phyloP scores from a whole-genome alignment of 495 filamentous ascomycete species.

The Podospora sp. region DNA sequence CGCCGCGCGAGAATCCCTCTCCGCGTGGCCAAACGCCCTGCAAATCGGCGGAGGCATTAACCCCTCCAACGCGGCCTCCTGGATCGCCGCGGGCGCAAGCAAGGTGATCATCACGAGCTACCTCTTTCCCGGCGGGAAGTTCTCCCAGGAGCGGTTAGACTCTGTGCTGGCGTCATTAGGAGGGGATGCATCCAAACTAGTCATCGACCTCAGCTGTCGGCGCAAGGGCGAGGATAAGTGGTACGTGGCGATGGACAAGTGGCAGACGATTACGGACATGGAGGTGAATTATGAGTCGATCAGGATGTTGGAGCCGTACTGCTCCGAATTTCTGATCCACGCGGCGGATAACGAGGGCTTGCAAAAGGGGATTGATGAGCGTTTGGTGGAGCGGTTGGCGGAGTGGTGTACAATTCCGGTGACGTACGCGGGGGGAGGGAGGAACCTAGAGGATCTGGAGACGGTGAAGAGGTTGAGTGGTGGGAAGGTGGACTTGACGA shows the following conservation, averaged over 20 bases:
- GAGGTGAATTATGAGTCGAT: slow-evolving; percentile 90
- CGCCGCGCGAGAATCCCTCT: slow-evolving; percentile 75
- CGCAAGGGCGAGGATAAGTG: slow-evolving; percentile 68
- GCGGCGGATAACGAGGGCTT: slow-evolving; percentile 98
- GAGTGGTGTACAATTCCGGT: slow-evolving; percentile 88
- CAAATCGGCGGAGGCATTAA: slow-evolving; percentile 93
- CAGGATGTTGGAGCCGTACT: slow-evolving; percentile 77
- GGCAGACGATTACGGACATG: slow-evolving; percentile 96
- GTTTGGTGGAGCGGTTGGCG: slow-evolving; percentile 73
- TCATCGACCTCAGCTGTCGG: slow-evolving; percentile 92
- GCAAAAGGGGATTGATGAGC: slow-evolving; percentile 85
- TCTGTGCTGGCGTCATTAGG: slow-evolving; percentile 70
- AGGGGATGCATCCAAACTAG: slow-evolving; percentile 76
- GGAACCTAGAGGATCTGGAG: slow-evolving; percentile 76
- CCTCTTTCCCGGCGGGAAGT: slow-evolving; percentile 82
- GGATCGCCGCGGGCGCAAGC: slow-evolving; percentile 86
- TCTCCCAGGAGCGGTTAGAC: slow-evolving; percentile 72
- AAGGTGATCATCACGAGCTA: slow-evolving; percentile 86
- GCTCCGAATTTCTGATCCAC: slow-evolving; percentile 94
- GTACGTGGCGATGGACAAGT: slow-evolving; percentile 97
- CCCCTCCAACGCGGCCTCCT: slow-evolving; percentile 76
- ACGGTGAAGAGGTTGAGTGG: slow-evolving; percentile 73
- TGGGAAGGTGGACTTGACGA: slow-evolving; percentile 89
- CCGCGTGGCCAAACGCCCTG: slow-evolving; percentile 71
- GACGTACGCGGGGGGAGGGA: slow-evolving; percentile 94